Conservation (phyloP, 106 monocot species). For the Posidonia australis region DNA sequence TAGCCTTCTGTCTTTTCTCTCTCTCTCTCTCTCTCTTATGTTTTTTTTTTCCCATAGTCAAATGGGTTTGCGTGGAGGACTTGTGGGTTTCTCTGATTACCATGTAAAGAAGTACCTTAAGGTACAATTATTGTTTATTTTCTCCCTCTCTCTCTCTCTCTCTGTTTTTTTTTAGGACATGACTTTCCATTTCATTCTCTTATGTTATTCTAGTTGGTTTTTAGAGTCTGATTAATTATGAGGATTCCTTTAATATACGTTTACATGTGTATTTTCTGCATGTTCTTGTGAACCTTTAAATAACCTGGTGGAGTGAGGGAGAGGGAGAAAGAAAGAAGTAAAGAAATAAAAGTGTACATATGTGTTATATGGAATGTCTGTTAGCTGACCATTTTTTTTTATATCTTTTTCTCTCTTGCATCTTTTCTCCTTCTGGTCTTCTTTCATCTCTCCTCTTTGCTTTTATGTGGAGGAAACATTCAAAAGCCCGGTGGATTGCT, state of each 20-base stretch:
- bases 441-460: background rate
- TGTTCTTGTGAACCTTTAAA: background rate
- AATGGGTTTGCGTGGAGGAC: background rate
- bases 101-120: background rate
- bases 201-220: background rate
- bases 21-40: background rate
- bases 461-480: background rate
- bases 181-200: background rate
- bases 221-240: too few relatives aligned
- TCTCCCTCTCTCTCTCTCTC: background rate
- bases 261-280: background rate
- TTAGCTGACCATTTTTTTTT: background rate
- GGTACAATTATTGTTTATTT: background rate
- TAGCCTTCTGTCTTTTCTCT: background rate
- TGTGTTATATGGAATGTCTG: constrained; percentile 2
- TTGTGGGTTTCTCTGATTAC: background rate
- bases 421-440: background rate
- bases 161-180: background rate
- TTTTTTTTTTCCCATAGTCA: background rate
- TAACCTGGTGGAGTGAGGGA: background rate
- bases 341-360: background rate
- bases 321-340: background rate
- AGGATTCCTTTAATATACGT: background rate
- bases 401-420: too few relatives aligned
- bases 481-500: background rate